phyloP scores from a whole-genome alignment of 257 asterid genomes.

The Datura wrightii region DNA sequence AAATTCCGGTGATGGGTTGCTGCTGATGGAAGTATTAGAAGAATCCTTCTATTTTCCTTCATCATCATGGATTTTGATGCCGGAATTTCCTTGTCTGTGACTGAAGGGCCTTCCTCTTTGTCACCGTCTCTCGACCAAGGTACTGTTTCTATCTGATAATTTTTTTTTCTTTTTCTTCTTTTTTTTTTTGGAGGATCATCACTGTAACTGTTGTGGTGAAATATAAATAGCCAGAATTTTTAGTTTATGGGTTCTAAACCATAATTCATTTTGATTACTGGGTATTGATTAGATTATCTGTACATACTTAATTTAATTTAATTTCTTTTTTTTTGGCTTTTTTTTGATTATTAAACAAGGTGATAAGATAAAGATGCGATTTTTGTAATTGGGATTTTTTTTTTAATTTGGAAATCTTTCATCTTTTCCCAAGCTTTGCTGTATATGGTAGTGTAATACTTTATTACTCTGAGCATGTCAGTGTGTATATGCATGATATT shows the following conservation, averaged over 20 bases:
- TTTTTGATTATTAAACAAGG: not conserved
- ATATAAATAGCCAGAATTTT: not conserved
- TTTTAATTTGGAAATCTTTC: not conserved
- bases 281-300: not conserved
- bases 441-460: not conserved
- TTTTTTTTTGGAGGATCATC: constrained; percentile 24
- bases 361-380: not conserved
- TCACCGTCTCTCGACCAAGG: constrained; percentile 48
- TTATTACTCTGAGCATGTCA: constrained; percentile 22
- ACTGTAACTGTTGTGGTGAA: not conserved
- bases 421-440: constrained; percentile 9
- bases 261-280: not conserved
- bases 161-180: not conserved
- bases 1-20: constrained; percentile 40
- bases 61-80: constrained; percentile 44
- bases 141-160: constrained; percentile 10
- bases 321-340: not conserved
- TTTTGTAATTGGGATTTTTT: not conserved
- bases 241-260: too few relatives aligned
- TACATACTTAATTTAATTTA: not conserved
- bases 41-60: not conserved
- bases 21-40: not conserved
- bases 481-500: constrained; percentile 1
- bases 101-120: constrained; percentile 58
- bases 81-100: constrained; percentile 63